Base-by-base conservation (phyloP, 2,329 filamentous ascomycete species). In the Juglanconis oblonga region DNA sequence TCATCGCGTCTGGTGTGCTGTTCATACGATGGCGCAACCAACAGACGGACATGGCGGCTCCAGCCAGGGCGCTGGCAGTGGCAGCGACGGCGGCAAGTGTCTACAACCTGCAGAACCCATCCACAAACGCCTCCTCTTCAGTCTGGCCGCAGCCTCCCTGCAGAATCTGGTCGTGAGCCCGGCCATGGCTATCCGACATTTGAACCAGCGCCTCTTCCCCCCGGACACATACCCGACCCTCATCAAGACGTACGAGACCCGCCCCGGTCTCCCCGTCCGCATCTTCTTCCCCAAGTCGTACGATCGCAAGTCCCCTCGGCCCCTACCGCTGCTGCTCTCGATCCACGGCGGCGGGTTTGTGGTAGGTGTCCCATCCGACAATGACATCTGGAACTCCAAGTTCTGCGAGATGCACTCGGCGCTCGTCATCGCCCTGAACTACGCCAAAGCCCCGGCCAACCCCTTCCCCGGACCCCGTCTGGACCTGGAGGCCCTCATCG, bases 331-430 rank as follows among this genome's bases (percentile, higher is more conserved):
- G 3, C 72, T 82, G 48, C 70, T 85, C 52, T 75, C 78, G 59
- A 75, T 83, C 64, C 82, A 85, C 64, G 81, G 81, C 55, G 80
- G 81, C 57, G 80, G 79, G 33, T 82, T 80, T 65, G 71, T 73
- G 24, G 24, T 84, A 47, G 75, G 77, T 66, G 67, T 73, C 17
- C 74, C 80, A 0, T 61, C 69, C 47, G 68, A 78, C 52, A 79
- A 81, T 63, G 79, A 82, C 66, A 63, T 64, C n/a, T 80, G 80
- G 72, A 81, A 78, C 67, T 67, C 67, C 44, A 62, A 64, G 59
- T 80, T 81, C 64, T 72, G 79, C 35, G 69, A 74, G 52, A 63
- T 67, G 5, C 71, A 77, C 58, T 67, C 68, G 53, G 71, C 77
- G 59, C 68, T 82, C 14, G 79, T 83, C n/a, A 66, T 82, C 14